Percentiles rank a stretch among this genome's conserved stretches.
These are phyloP conservation scores for Kazachstania bromeliacearum DNA, from an alignment of 805 yeast species.

Conservation along the genomic window DNA sequence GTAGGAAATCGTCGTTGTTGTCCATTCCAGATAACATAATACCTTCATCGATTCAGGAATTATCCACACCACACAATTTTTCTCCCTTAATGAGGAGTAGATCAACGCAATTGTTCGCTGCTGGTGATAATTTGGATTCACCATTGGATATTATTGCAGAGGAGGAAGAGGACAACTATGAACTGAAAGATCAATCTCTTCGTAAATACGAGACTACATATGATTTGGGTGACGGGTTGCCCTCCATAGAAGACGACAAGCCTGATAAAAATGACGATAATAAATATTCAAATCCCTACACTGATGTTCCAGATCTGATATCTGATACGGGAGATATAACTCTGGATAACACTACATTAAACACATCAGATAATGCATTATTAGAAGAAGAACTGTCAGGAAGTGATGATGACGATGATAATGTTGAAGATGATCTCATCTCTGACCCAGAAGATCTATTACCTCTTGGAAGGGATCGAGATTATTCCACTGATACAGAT, in stretches of 20 bases:
- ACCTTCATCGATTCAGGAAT: neutral
- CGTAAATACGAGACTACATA: slow-evolving; percentile 1
- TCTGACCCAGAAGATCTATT: slow-evolving; percentile 20
- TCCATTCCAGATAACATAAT: slow-evolving; percentile 7
- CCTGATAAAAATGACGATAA: neutral
- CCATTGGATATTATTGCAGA: slow-evolving; percentile 3
- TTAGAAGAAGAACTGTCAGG: slow-evolving; percentile 24
- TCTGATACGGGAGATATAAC: slow-evolving; percentile 59
- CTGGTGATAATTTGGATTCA: no score
- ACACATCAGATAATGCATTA: slow-evolving; percentile 28
- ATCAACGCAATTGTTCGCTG: neutral
- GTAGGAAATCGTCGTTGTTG: slow-evolving; percentile 16
- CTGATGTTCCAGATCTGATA: slow-evolving; percentile 58
- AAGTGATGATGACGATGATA: slow-evolving; percentile 11
- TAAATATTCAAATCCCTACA: slow-evolving; percentile 11
- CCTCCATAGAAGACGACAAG: neutral
- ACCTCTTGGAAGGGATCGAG: neutral
- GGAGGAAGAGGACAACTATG: slow-evolving; percentile 1
- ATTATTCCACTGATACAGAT: slow-evolving; percentile 9
- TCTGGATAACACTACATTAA: slow-evolving; percentile 21
- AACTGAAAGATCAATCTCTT: neutral
- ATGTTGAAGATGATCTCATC: slow-evolving; percentile 24
- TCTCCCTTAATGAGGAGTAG: slow-evolving; percentile 5
- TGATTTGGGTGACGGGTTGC: neutral
- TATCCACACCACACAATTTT: slow-evolving; percentile 9